phyloP scores from a whole-genome alignment of 768 basidiomycete genomes.

The Suillus luteus region DNA sequence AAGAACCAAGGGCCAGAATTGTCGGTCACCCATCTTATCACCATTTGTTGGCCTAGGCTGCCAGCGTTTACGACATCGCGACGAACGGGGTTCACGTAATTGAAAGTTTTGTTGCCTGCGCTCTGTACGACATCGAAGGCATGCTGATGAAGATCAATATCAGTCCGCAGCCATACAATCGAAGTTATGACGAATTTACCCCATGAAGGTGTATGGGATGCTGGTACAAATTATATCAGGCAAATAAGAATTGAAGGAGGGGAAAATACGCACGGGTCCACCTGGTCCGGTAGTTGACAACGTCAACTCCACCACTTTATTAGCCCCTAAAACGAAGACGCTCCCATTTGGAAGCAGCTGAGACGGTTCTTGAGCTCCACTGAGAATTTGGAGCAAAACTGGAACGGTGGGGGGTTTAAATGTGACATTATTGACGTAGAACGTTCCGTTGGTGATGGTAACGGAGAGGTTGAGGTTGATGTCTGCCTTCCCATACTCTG shows the following conservation, averaged over 20 bases:
- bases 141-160: constrained; percentile 32
- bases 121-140: constrained; percentile 47
- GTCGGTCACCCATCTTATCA: constrained; percentile 51
- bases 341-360: constrained; percentile 29
- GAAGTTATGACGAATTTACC: constrained; percentile 22
- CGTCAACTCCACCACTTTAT: constrained; percentile 30
- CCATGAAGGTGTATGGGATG: constrained; percentile 51
- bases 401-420: constrained; percentile 38
- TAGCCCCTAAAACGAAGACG: constrained; percentile 24
- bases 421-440: constrained; percentile 18
- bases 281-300: constrained; percentile 15
- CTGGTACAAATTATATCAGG: constrained; percentile 17
- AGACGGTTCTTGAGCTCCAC: constrained; percentile 37
- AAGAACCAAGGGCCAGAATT: constrained; percentile 49
- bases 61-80: constrained; percentile 45
- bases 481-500: constrained; percentile 42
- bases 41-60: constrained; percentile 28
- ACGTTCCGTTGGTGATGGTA: constrained; percentile 11
- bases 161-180: background rate
- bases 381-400: constrained; percentile 46
- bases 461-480: constrained; percentile 33
- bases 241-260: too few relatives aligned
- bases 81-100: constrained; percentile 55
- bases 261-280: constrained; percentile 1
- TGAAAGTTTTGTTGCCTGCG: constrained; percentile 39